Evolutionary conservation across 495 filamentous ascomycete species (phyloP).

Genomic region (Penicillium dipodomyicola): DNA sequence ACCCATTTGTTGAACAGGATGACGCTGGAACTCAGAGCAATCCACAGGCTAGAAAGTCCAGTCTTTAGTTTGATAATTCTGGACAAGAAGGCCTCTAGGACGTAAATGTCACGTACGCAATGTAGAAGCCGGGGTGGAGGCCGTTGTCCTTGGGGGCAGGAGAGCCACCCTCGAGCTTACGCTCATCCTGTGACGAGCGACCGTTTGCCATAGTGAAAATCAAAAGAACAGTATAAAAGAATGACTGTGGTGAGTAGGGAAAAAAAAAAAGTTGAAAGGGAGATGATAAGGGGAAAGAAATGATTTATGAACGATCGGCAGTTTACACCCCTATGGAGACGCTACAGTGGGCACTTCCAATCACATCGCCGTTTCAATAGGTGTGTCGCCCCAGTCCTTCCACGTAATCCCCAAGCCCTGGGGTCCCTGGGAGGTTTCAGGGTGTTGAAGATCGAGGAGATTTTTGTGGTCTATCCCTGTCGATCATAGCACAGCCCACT

Average conservation of each 20-base stretch:
- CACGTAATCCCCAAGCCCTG: constrained; percentile 8
- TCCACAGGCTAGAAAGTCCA: constrained; percentile 66
- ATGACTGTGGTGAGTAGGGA: constrained; percentile 35
- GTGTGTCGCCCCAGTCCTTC: constrained; percentile 5
- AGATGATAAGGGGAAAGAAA: constrained; percentile 22
- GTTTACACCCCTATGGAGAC: constrained; percentile 7
- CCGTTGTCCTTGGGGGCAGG: constrained; percentile 22
- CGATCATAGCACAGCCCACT: constrained; percentile 12
- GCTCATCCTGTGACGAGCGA: constrained; percentile 35
- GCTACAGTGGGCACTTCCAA: constrained; percentile 5
- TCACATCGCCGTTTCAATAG: constrained; percentile 7
- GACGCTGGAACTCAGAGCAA: constrained; percentile 79
- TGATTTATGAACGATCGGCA: constrained; percentile 20
- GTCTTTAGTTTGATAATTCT: constrained; percentile 15
- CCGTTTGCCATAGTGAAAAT: constrained; percentile 31
- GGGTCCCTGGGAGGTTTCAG: neutral
- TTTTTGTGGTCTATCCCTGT: constrained; percentile 9
- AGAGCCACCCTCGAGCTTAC: constrained; percentile 34
- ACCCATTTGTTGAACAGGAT: constrained; percentile 99
- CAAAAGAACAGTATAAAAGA: constrained; percentile 27
- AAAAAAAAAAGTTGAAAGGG: neutral
- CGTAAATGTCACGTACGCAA: constrained; percentile 57
- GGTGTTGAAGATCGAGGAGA: constrained; percentile 1
- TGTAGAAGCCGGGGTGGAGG: constrained; percentile 80
- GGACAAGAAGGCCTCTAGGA: neutral